Evolutionary conservation across 768 basidiomycete species (phyloP).

Genomic region (Mycena galopus): DNA sequence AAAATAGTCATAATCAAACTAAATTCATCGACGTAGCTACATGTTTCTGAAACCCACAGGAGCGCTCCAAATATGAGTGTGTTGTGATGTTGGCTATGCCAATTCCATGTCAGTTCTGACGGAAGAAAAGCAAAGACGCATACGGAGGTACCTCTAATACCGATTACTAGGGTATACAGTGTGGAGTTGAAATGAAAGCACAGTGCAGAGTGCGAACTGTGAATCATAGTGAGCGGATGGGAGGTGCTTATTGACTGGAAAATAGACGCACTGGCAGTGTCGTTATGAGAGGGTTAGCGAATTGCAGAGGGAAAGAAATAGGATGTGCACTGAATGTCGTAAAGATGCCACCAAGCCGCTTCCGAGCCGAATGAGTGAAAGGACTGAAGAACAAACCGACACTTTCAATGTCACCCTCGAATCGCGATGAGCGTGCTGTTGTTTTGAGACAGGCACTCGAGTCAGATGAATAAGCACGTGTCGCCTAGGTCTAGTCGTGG

Average conservation of each 20-base stretch:
- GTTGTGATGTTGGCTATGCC: too few relatives aligned
- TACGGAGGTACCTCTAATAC: not conserved
- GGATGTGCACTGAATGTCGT: not conserved
- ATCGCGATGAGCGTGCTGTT: not conserved
- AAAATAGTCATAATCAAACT: too few relatives aligned
- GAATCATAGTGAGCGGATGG: not conserved
- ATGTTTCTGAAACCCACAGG: too few relatives aligned
- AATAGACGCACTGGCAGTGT: not conserved
- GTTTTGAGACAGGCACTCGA: not conserved
- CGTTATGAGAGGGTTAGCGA: not conserved
- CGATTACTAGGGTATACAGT: too few relatives aligned
- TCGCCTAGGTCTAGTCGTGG: not conserved
- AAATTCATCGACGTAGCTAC: too few relatives aligned
- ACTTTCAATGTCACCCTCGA: too few relatives aligned
- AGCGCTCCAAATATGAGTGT: too few relatives aligned
- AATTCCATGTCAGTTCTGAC: not conserved
- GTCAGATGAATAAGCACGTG: not conserved
- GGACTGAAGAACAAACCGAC: not conserved
- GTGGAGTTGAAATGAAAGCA: not conserved
- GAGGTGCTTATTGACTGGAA: not conserved
- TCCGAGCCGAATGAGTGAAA: not conserved
- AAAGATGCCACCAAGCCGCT: not conserved
- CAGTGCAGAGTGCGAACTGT: not conserved
- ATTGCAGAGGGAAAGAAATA: not conserved
- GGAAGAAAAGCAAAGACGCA: not conserved